These are phyloP conservation scores for Populus euphratica DNA, from an alignment of 345 rosid species.

Conservation along the genomic window DNA sequence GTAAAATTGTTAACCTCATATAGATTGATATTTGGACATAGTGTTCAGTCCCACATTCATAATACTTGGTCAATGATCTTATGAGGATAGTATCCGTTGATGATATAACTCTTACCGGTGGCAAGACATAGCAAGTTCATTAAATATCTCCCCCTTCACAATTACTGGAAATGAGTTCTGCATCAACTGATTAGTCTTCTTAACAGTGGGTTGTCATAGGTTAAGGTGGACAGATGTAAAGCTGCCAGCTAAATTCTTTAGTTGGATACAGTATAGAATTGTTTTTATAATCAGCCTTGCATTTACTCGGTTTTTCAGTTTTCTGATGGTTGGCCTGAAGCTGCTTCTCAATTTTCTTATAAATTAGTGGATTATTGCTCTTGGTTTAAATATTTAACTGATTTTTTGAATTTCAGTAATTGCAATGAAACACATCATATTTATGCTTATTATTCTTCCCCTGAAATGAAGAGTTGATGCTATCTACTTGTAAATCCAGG, in stretches of 20 bases:
- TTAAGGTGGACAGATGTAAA: background rate
- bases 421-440: background rate
- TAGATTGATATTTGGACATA: background rate
- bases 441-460: background rate
- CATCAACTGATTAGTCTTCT: background rate
- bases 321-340: background rate
- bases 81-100: background rate
- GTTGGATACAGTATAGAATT: background rate
- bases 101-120: background rate
- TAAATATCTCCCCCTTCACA: background rate
- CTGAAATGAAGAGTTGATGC: slow-evolving; percentile 12
- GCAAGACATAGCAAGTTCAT: background rate
- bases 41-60: background rate
- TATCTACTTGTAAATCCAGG: slow-evolving; percentile 43
- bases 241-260: background rate
- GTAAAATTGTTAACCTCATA: background rate
- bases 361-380: background rate
- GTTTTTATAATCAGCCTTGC: background rate
- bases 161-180: background rate
- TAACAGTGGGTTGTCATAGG: background rate
- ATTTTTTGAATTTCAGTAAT: background rate
- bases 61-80: background rate
- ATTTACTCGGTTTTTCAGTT: background rate
- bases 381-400: slow-evolving; percentile 1
- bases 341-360: background rate